Base-by-base conservation (phyloP, 306 rosid species). In the Cicer cuneatum region DNA sequence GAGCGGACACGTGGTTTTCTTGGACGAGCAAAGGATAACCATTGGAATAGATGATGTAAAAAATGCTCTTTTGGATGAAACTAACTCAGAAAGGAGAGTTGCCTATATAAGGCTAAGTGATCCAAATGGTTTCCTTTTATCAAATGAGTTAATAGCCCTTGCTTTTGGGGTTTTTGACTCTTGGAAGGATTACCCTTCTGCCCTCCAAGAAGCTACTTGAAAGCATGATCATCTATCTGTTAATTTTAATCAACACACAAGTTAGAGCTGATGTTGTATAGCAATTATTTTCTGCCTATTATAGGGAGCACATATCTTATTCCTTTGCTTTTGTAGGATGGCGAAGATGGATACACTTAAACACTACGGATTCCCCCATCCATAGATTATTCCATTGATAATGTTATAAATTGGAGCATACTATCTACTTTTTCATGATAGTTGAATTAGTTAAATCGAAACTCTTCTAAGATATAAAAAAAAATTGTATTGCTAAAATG, bases 101-200 rank as follows among this genome's bases (percentile, higher is more conserved):
- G 89, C 87, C 14, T 83, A 82, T 72, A 72, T 92, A 64, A 79
- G 99, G 73, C 86, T 92, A 19, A 89, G 93, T 77, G 98, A 94
- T 69, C 99, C 99, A 21, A 89, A 92, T 68, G 97, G 99, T 72
- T 94, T 94, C 80, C 92, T 94, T 54, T 82, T 94, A 77, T 94
- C 97, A 37, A 90, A 92, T 75, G 98, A 92, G 72, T 68, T 95
- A 59, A 95, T 95, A 82, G 75, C 99, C 56, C 87, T 83, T 49
- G 99, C 98, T 67, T 92, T 95, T 80, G 65, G 88, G 69, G 90
- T 68, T 48, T 75, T 89, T 69, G 88, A 93, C 68, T 89, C 96
- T 52, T 86, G 83, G 82, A 62, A 59, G 18, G 82, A 24, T 46
- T 51, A 39, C 15, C 57, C 69, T 80, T 33, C 15, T 41, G 4